phyloP scores from a whole-genome alignment of 192 early-diverging fungal genomes.

The Backusella morwellensis region DNA sequence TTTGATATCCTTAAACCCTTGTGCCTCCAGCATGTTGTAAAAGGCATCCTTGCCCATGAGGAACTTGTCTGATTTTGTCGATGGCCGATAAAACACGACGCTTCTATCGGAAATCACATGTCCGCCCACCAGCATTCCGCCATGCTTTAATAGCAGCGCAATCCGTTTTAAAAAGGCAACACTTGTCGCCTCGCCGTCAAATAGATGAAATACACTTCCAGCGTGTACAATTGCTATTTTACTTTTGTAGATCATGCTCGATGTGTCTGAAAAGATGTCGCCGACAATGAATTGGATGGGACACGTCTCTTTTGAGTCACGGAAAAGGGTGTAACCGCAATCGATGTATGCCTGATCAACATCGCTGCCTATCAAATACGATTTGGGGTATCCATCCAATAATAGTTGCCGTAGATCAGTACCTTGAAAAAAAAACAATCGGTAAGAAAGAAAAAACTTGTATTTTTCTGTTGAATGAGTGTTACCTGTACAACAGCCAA shows the following conservation, averaged over 20 bases:
- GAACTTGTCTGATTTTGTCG: not conserved
- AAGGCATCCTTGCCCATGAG: constrained; percentile 11
- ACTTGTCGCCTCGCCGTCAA: not conserved
- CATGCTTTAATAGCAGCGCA: constrained; percentile 4
- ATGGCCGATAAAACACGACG: not conserved
- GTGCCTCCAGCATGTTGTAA: not conserved
- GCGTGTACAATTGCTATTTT: constrained; percentile 11
- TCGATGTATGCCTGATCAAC: constrained; percentile 20
- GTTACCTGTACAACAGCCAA: constrained; percentile 33
- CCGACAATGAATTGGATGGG: constrained; percentile 17
- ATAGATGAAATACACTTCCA: constrained; percentile 29
- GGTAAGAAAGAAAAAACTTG: too few relatives aligned
- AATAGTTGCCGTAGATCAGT: constrained; percentile 25
- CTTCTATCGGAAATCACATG: constrained; percentile 15
- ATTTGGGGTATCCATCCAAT: constrained; percentile 24
- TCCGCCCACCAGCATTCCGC: constrained; percentile 19
- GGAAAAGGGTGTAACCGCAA: constrained; percentile 19
- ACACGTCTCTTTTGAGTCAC: constrained; percentile 9
- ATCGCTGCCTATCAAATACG: constrained; percentile 21
- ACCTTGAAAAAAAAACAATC: not conserved
- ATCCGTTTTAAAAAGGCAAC: constrained; percentile 10
- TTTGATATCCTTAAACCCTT: not conserved
- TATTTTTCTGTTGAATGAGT: not conserved
- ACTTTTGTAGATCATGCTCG: not conserved
- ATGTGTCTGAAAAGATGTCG: constrained; percentile 17